Base-by-base conservation (phyloP, 371 early-diverging fungal species). In the Lichtheimia ornata region DNA sequence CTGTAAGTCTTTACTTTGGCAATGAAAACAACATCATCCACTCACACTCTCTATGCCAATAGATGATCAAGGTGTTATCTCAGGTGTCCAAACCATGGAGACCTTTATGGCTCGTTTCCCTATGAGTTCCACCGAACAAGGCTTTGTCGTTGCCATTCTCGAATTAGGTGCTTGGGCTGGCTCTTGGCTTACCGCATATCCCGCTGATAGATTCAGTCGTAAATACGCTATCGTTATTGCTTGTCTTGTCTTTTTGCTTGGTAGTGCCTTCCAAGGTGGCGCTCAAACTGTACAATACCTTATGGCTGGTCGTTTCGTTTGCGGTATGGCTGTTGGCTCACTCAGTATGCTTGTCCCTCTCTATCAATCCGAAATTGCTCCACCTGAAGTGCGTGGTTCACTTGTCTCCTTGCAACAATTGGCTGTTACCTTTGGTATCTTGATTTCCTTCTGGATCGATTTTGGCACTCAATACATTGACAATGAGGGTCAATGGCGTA, bases 301-400 rank as follows among this genome's bases (percentile, higher is more conserved):
- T 42, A 70, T 88, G 45, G 82, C 72, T 25, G 93, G 92, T 22
- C 89, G 97, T 24, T 82, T 92, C 57, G 66, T 95, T 17, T 82
- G 83, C 59, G 97, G 97, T 64, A 64, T 95, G 47, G 91, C 87
- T 25, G 84, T 94, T 49, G 98, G 98, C 70, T 74, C 91, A 44
- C 80, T 92, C 6, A 92, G 92, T 69, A 87, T 88, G 83, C 74
- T 86, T 57, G 95, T 94, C 56, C 68, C 86, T 60, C 68, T 15
- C 96, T 98, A 93, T 73, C 91, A 96, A 73, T 88, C 94, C 20
- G 94, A 96, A 56, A 87, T 96, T n/a, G 86, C 97, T 11, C 90
- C 96, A 24, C 81, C 91, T 27, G 74, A 84, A 41, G 86, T 91
- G 50, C 90, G 97, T 72, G 98, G 97, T 40, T 81, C 90, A 13